phyloP scores from a whole-genome alignment of 495 filamentous ascomycete species.

The Aspergillus hancockii region DNA sequence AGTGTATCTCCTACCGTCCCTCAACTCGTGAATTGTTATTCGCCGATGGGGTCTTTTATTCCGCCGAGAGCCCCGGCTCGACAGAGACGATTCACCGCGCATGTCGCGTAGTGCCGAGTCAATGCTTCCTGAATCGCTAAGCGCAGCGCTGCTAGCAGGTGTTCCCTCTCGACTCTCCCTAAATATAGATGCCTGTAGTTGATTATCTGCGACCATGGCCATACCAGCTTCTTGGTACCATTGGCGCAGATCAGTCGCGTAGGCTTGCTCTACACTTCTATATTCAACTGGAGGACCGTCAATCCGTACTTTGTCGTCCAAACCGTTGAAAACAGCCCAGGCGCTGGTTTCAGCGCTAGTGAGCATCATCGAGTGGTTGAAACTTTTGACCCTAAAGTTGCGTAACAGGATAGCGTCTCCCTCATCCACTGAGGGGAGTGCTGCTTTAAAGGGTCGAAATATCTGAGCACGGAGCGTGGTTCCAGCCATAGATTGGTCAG shows the following conservation, averaged over 20 bases:
- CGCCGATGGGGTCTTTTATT: slow-evolving; percentile 34
- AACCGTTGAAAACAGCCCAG: slow-evolving; percentile 64
- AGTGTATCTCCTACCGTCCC: slow-evolving; percentile 46
- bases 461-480: slow-evolving; percentile 59
- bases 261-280: slow-evolving; percentile 56
- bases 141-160: slow-evolving; percentile 30
- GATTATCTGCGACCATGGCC: slow-evolving; percentile 39
- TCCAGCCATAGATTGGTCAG: slow-evolving; percentile 60
- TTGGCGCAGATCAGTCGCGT: slow-evolving; percentile 53
- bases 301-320: slow-evolving; percentile 46
- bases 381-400: slow-evolving; percentile 65
- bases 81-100: slow-evolving; percentile 23
- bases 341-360: slow-evolving; percentile 51
- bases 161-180: slow-evolving; percentile 36
- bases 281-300: slow-evolving; percentile 68
- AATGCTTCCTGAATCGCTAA: slow-evolving; percentile 40
- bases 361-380: slow-evolving; percentile 45
- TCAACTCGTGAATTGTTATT: slow-evolving; percentile 46
- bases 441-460: slow-evolving; percentile 70
- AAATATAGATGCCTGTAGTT: slow-evolving; percentile 40
- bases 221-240: slow-evolving; percentile 41
- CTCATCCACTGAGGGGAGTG: slow-evolving; percentile 64
- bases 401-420: slow-evolving; percentile 80
- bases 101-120: slow-evolving; percentile 23
- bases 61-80: slow-evolving; percentile 34